Evolutionary conservation across 371 early-diverging fungal genomes (phyloP).

Genomic region (Mortierella sp.): DNA sequence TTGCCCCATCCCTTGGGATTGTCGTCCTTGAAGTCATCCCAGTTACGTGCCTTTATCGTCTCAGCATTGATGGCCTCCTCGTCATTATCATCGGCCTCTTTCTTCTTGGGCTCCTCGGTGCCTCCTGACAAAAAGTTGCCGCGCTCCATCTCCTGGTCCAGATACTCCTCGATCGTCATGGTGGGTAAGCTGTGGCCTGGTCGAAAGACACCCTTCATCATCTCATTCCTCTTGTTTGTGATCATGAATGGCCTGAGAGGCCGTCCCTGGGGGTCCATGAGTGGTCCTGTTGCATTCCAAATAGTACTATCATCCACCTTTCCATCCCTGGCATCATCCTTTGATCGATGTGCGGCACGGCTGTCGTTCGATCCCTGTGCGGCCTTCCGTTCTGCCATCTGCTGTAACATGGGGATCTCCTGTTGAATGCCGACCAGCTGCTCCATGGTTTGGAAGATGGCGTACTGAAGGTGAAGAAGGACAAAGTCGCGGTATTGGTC

Average conservation of each 20-base stretch:
- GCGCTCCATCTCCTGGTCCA: slow-evolving; percentile 87
- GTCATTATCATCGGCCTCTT: slow-evolving; percentile 85
- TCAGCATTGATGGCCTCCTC: slow-evolving; percentile 86
- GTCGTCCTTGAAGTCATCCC: slow-evolving; percentile 95
- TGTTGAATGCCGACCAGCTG: slow-evolving; percentile 75
- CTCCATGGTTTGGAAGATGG: slow-evolving; percentile 75
- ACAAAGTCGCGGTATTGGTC: slow-evolving; percentile 78
- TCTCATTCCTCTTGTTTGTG: slow-evolving; percentile 79
- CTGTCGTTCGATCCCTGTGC: slow-evolving; percentile 44
- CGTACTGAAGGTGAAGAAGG: slow-evolving; percentile 70
- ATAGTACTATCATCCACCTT: slow-evolving; percentile 35
- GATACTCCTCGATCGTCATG: slow-evolving; percentile 96
- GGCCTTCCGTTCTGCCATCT: slow-evolving; percentile 67
- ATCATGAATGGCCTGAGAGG: slow-evolving; percentile 93
- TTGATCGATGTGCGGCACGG: slow-evolving; percentile 39
- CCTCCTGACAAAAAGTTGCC: slow-evolving; percentile 92
- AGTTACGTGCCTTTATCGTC: slow-evolving; percentile 85
- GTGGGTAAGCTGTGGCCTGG: slow-evolving; percentile 94
- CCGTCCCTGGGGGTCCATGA: slow-evolving; percentile 53
- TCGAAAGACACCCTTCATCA: slow-evolving; percentile 87
- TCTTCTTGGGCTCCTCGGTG: slow-evolving; percentile 71
- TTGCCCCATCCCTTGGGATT: slow-evolving; percentile 96
- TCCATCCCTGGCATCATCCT: slow-evolving; percentile 33
- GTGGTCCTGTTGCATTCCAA: slow-evolving; percentile 47
- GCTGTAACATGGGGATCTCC: slow-evolving; percentile 80